Conservation (phyloP, 2,329 filamentous ascomycete species). For the Trichophyton benhamiae region DNA sequence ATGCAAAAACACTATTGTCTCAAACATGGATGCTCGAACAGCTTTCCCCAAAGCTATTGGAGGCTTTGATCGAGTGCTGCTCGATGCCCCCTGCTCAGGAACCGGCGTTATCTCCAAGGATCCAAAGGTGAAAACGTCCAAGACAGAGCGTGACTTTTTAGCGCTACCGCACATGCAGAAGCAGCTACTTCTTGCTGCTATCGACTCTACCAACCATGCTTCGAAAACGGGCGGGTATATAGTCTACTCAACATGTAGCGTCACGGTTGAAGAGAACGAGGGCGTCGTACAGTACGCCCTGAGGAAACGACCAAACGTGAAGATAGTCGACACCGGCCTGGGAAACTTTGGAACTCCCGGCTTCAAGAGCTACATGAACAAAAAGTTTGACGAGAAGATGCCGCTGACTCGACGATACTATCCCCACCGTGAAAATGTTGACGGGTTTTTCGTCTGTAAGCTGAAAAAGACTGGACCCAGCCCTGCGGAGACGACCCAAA, state of each 20-base stretch:
- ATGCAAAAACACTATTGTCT: constrained; percentile 86
- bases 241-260: constrained; percentile 92
- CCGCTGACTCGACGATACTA: constrained; percentile 76
- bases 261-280: constrained; percentile 90
- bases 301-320: constrained; percentile 81
- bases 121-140: constrained; percentile 93
- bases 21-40: constrained; percentile 75
- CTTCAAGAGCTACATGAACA: constrained; percentile 81
- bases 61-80: constrained; percentile 85
- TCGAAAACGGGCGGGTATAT: constrained; percentile 90
- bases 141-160: constrained; percentile 90
- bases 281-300: constrained; percentile 88
- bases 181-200: constrained; percentile 80
- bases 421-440: constrained; percentile 85
- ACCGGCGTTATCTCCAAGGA: constrained; percentile 98
- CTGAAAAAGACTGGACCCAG: constrained; percentile 84
- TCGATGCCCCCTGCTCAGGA: constrained; percentile 90
- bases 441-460: constrained; percentile 97
- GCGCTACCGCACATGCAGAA: constrained; percentile 88
- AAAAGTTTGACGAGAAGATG: constrained; percentile 77
- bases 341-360: constrained; percentile 77
- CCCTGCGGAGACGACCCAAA: constrained; percentile 30
- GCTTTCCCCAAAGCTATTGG: constrained; percentile 92
- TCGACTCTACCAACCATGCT: constrained; percentile 84
- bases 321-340: constrained; percentile 80